A percentile compares a stretch with the other conserved stretches of the same genome.
Evolutionary conservation across 2,329 filamentous ascomycete species (phyloP).

Genomic region (Cladosporium sp.): DNA sequence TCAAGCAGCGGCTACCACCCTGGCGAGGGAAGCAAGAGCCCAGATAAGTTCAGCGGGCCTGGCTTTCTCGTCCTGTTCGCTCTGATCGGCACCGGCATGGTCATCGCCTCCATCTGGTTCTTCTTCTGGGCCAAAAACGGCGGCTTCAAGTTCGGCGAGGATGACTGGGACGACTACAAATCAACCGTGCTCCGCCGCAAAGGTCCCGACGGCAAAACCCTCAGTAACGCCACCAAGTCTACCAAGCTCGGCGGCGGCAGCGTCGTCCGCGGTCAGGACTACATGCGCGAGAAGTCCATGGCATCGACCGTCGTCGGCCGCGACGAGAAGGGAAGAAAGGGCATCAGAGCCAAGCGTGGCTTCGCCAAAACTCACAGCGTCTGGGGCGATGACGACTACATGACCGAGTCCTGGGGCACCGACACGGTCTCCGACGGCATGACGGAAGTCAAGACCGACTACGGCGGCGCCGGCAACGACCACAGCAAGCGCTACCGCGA

Average conservation of each 20-base stretch:
- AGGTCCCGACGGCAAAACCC: slow-evolving; percentile 81
- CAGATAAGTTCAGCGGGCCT: slow-evolving; percentile 39
- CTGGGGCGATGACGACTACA: slow-evolving; percentile 41
- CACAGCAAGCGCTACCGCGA: slow-evolving; percentile 53
- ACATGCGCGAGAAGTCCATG: slow-evolving; percentile 35
- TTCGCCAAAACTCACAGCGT: slow-evolving; percentile 41
- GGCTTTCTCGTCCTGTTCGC: slow-evolving; percentile 84
- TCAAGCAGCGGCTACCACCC: slow-evolving; percentile 2
- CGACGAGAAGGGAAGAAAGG: slow-evolving; percentile 42
- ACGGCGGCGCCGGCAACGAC: slow-evolving; percentile 26
- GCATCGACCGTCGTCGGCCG: slow-evolving; percentile 39
- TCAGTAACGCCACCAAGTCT: slow-evolving; percentile 75
- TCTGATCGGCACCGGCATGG: slow-evolving; percentile 72
- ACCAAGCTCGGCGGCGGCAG: slow-evolving; percentile 86
- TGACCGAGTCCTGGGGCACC: slow-evolving; percentile 32
- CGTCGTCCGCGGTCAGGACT: slow-evolving; percentile 61
- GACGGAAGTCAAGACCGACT: slow-evolving; percentile 28
- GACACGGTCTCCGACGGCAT: slow-evolving; percentile 28
- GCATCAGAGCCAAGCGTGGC: slow-evolving; percentile 33
- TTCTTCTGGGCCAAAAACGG: slow-evolving; percentile 98
- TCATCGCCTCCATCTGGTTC: slow-evolving; percentile 82
- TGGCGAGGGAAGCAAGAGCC: slow-evolving; percentile 5
- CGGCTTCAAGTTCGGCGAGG: slow-evolving; percentile 78
- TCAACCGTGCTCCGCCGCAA: slow-evolving; percentile 84
- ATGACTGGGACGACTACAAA: slow-evolving; percentile 99